Conservation (phyloP, 371 early-diverging fungal species). For the Synchytrium microbalum region DNA sequence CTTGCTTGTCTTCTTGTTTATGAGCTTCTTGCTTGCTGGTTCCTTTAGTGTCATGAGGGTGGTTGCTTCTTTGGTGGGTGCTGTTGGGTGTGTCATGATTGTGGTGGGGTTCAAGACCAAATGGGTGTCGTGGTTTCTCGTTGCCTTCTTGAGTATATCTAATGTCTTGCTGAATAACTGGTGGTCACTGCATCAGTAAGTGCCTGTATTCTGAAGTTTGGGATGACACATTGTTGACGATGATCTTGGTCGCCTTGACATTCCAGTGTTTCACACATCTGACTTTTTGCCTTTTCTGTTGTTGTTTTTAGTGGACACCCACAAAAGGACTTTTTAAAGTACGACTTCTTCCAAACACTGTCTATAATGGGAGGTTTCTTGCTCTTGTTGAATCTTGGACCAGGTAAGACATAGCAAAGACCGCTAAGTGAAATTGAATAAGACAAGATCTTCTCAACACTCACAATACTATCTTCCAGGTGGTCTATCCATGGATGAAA, state of each 20-base stretch:
- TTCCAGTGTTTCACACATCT: no score
- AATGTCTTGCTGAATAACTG: slow-evolving; percentile 93
- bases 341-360: slow-evolving; percentile 96
- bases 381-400: slow-evolving; percentile 83
- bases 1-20: slow-evolving; percentile 82
- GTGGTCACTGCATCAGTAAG: slow-evolving; percentile 78
- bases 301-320: not conserved
- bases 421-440: not conserved
- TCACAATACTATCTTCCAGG: slow-evolving; percentile 12
- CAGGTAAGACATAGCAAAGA: slow-evolving; percentile 49
- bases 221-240: no score
- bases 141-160: slow-evolving; percentile 75
- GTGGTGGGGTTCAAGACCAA: slow-evolving; percentile 95
- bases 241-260: no score
- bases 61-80: slow-evolving; percentile 62
- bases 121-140: slow-evolving; percentile 86
- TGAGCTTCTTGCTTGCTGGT: slow-evolving; percentile 81
- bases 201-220: not conserved
- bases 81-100: slow-evolving; percentile 87
- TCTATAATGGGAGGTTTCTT: slow-evolving; percentile 93
- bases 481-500: slow-evolving; percentile 82
- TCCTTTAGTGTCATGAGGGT: slow-evolving; percentile 64
- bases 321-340: slow-evolving; percentile 79
- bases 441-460: slow-evolving; percentile 24
- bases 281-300: no score